A percentile compares a stretch with the other conserved stretches of the same genome.
These are phyloP conservation scores for Castanea sativa DNA, from an alignment of 306 rosid species.

Conservation along the genomic window DNA sequence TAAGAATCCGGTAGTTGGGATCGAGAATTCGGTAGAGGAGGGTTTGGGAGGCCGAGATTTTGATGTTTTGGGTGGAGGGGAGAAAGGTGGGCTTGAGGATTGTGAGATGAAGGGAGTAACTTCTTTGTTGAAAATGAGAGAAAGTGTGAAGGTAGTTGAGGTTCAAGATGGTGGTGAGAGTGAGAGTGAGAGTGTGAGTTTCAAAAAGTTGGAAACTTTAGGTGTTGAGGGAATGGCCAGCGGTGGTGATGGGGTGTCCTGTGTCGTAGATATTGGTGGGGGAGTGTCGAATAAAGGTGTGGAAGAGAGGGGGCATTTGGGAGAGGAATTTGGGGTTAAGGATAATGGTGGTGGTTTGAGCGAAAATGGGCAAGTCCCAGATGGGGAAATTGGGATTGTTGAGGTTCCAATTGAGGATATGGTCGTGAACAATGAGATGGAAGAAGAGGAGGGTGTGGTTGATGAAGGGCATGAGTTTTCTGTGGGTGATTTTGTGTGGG, in stretches of 20 bases:
- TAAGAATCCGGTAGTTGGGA: slow-evolving; percentile 31
- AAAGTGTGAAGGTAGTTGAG: slow-evolving; percentile 3
- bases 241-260: not conserved
- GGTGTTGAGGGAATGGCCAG: slow-evolving; percentile 15
- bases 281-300: not conserved
- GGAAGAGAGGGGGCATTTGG: slow-evolving; percentile 2
- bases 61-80: slow-evolving; percentile 7
- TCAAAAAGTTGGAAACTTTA: slow-evolving; percentile 25
- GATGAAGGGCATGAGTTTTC: slow-evolving; percentile 32
- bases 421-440: slow-evolving; percentile 37
- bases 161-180: slow-evolving; percentile 8
- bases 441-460: slow-evolving; percentile 35
- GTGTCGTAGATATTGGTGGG: not conserved
- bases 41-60: slow-evolving; percentile 12
- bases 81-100: slow-evolving; percentile 33
- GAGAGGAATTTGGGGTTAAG: slow-evolving; percentile 6
- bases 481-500: slow-evolving; percentile 87
- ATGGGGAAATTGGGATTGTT: slow-evolving; percentile 21
- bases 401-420: slow-evolving; percentile 45
- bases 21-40: slow-evolving; percentile 18
- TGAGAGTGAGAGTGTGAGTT: slow-evolving; percentile 20
- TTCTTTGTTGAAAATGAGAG: slow-evolving; percentile 39
- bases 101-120: slow-evolving; percentile 43
- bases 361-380: slow-evolving; percentile 20
- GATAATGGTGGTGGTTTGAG: slow-evolving; percentile 12